Evolutionary conservation across 2,329 filamentous ascomycete genomes (phyloP), one percentile per base, ranked within the genome.

Genomic region (Fusarium pseudoanthophilum): DNA sequence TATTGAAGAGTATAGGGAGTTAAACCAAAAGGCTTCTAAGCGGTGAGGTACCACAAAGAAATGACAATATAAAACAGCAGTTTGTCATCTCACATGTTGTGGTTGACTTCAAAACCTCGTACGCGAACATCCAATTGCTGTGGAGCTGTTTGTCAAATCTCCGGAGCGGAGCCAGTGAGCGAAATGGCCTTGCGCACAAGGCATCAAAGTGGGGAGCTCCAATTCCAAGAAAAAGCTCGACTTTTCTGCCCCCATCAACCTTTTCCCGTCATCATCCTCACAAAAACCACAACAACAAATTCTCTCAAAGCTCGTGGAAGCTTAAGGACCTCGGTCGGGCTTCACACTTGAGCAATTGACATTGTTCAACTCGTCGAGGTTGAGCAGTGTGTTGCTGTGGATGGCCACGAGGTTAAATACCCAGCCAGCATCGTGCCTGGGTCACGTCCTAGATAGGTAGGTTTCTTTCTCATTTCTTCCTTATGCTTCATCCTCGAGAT

Each of bases 391-490:
- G 64, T 66, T 66, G 70, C 66, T 74, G 68, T 78, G 75, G 65
- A 78, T 78, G 76, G 76, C 76, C 75, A 67, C 74, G 67, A 75
- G 74, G 65, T 69, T 64, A 52, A 64, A 74, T 60, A 60, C 60
- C 58, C 69, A 73, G 73, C 72, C 75, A 75, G 68, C 67, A 69
- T 73, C 55, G 63, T 74, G 67, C 61, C 72, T 76, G 70, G 75
- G 71, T 75, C 74, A 81, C 79, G 78, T 76, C 78, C 72, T 79
- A 79, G 75, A 76, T 66, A 74, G 69, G 79, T 81, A 79, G 72
- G 78, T 75, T 45, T 55, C 39, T 32, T 20, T 61, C 24, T 51
- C 30, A 61, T 43, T 49, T 49, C 42, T 46, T 14, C 10, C 4
- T 37, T 6, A 10, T 21, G 39, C 39, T 34, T 53, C 32, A 5